Evolutionary conservation across 2,329 filamentous ascomycete species (phyloP).

Genomic region (Neofusicoccum parvum): DNA sequence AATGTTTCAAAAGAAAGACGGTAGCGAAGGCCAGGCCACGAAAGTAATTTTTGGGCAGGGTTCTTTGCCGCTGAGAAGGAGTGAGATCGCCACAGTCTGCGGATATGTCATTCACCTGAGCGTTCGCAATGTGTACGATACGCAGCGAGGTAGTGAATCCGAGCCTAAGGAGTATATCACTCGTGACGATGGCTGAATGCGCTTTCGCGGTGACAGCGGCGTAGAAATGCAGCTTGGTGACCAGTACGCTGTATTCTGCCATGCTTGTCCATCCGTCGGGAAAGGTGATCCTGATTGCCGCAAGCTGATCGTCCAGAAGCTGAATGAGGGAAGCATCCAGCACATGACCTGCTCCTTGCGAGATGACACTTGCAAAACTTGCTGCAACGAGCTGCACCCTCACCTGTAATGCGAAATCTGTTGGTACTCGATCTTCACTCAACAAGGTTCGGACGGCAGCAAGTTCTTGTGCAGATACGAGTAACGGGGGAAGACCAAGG

Average conservation of each 20-base stretch:
- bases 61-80: slow-evolving; percentile 27
- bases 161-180: no score
- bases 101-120: no score
- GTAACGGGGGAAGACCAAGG: no score
- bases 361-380: slow-evolving; percentile 26
- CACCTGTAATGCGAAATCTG: slow-evolving; percentile 29
- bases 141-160: no score
- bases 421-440: slow-evolving; percentile 23
- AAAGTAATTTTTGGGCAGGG: slow-evolving; percentile 28
- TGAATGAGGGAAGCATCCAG: slow-evolving; percentile 28
- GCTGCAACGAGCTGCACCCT: slow-evolving; percentile 30
- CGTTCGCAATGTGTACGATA: no score
- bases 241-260: slow-evolving; percentile 17
- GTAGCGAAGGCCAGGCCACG: slow-evolving; percentile 27
- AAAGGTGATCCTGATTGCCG: slow-evolving; percentile 25
- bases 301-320: slow-evolving; percentile 29
- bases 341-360: slow-evolving; percentile 26
- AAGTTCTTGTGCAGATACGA: no score
- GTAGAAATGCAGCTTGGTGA: no score
- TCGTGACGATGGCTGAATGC: no score
- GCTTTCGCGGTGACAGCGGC: no score
- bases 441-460: background rate
- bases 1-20: slow-evolving; percentile 29
- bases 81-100: slow-evolving; percentile 27
- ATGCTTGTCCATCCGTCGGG: slow-evolving; percentile 26